phyloP scores from a whole-genome alignment of 768 basidiomycete genomes.

The Lactarius pseudohatsudake region DNA sequence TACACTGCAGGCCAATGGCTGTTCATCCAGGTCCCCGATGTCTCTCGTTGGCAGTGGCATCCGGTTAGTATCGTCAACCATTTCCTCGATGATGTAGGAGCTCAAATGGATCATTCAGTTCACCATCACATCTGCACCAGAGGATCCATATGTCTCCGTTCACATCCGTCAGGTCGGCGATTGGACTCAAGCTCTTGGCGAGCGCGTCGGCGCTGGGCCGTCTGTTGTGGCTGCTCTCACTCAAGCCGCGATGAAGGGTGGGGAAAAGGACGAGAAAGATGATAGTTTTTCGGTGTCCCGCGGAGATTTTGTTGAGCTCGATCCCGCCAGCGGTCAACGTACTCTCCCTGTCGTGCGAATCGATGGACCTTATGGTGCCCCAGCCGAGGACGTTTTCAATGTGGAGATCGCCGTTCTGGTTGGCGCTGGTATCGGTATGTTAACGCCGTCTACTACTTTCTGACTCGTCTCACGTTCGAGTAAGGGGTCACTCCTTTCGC shows the following conservation, averaged over 20 bases:
- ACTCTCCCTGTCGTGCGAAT: conserved; percentile 71
- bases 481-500: conserved; percentile 91
- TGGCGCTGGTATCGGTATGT: conserved; percentile 85
- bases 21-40: conserved; percentile 84
- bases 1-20: conserved; percentile 93
- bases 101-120: conserved; percentile 50
- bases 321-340: conserved; percentile 46
- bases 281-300: conserved; percentile 46
- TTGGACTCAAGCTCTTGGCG: conserved; percentile 80
- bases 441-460: background rate
- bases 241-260: conserved; percentile 71
- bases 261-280: conserved; percentile 56
- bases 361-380: conserved; percentile 92
- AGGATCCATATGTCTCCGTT: conserved; percentile 88
- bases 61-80: conserved; percentile 63
- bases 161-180: conserved; percentile 95
- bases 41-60: conserved; percentile 88
- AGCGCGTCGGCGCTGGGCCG: conserved; percentile 80
- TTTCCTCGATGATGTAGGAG: background rate
- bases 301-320: conserved; percentile 82
- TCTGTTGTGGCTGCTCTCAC: conserved; percentile 78
- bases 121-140: conserved; percentile 93
- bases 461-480: conserved; percentile 10
- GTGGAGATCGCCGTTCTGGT: conserved; percentile 88
- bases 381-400: conserved; percentile 86